These are phyloP conservation scores for Allomyces arbusculus DNA, from an alignment of 192 early-diverging fungal species.

Conservation along the genomic window DNA sequence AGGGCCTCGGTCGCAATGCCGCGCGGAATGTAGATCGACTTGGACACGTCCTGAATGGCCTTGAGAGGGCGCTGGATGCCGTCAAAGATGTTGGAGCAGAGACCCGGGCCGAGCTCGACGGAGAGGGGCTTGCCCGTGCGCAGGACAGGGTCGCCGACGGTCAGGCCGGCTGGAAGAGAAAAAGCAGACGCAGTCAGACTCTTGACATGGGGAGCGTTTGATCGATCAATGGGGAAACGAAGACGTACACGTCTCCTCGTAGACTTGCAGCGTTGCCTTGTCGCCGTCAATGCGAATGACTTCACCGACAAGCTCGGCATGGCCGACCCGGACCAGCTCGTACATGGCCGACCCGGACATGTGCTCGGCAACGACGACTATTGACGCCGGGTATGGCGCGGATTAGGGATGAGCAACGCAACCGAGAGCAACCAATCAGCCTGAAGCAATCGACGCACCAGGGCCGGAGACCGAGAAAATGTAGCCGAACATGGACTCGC, in stretches of 20 bases:
- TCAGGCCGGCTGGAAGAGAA: slow-evolving; percentile 57
- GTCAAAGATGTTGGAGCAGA: slow-evolving; percentile 81
- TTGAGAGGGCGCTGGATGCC: slow-evolving; percentile 98
- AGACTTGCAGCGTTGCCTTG: slow-evolving; percentile 99
- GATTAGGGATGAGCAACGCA: too few relatives aligned
- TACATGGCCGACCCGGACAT: slow-evolving; percentile 96
- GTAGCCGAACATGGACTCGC: slow-evolving; percentile 70
- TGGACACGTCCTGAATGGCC: slow-evolving; percentile 74
- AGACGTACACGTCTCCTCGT: slow-evolving; percentile 84
- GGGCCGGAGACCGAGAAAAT: slow-evolving; percentile 97
- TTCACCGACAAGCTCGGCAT: slow-evolving; percentile 93
- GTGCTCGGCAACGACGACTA: slow-evolving; percentile 95
- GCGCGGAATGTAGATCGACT: slow-evolving; percentile 97
- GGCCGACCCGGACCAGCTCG: slow-evolving; percentile 97
- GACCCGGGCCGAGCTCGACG: slow-evolving; percentile 94
- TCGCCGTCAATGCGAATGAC: slow-evolving; percentile 98
- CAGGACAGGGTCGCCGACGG: slow-evolving; percentile 96
- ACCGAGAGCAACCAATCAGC: too few relatives aligned
- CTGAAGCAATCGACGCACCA: slow-evolving; percentile 25
- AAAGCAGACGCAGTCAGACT: neutral
- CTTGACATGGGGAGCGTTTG: neutral
- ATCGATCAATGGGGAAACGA: neutral
- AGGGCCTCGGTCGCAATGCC: slow-evolving; percentile 96
- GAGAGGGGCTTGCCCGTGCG: slow-evolving; percentile 95
- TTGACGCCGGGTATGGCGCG: neutral